Conservation (phyloP, 352 stramenopile species). For the Halophytophthora polymorphica region DNA sequence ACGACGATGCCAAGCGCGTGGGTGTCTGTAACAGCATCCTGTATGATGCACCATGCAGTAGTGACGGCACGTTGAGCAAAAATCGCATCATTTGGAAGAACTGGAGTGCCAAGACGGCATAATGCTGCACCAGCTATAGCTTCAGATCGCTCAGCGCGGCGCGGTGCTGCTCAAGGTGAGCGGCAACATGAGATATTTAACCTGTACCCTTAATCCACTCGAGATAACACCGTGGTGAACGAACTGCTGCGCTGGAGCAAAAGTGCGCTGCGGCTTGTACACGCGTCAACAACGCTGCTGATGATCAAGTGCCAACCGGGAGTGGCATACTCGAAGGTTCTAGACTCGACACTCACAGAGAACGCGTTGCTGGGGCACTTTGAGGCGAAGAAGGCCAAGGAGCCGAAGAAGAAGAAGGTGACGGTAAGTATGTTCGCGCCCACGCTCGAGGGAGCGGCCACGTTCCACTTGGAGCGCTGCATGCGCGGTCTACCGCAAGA, state of each 20-base stretch:
- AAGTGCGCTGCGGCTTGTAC: constrained; percentile 89
- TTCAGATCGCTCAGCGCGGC: constrained; percentile 94
- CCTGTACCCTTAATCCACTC: constrained; percentile 98
- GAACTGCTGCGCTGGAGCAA: constrained; percentile 92
- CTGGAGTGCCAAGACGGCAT: constrained; percentile 91
- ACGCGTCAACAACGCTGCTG: constrained; percentile 76
- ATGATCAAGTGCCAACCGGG: constrained; percentile 86
- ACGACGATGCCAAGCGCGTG: constrained; percentile 47
- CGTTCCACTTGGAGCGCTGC: constrained; percentile 91
- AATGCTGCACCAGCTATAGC: constrained; percentile 93
- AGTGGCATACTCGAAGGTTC: constrained; percentile 92
- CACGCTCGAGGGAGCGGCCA: constrained; percentile 60
- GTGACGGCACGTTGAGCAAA: constrained; percentile 98
- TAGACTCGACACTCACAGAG: constrained; percentile 84
- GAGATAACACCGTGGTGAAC: constrained; percentile 99
- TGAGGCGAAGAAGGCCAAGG: constrained; percentile 45
- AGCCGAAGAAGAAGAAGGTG: constrained; percentile 80
- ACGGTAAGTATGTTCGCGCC: constrained; percentile 90
- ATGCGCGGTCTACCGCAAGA: constrained; percentile 96
- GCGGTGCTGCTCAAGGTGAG: constrained; percentile 90
- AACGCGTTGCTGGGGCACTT: constrained; percentile 75
- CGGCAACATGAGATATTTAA: constrained; percentile 95
- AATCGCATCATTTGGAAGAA: constrained; percentile 95
- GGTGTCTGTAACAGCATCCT: constrained; percentile 98
- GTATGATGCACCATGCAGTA: constrained; percentile 97